Base-by-base conservation (phyloP, 2,329 filamentous ascomycete genomes). In the Cryphonectria carpinicola region DNA sequence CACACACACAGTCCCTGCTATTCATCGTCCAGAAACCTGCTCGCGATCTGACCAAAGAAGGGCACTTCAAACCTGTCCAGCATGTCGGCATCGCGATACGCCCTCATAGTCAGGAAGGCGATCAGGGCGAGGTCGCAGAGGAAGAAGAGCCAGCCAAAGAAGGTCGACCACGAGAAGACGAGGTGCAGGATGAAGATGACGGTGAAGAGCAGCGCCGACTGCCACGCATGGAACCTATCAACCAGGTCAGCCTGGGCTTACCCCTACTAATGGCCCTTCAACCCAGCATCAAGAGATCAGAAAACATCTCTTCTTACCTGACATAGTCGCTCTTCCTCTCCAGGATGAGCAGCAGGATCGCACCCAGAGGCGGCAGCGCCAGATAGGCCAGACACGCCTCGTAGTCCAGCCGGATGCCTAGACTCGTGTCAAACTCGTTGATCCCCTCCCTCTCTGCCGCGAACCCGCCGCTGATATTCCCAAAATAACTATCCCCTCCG, bases 251-350 rank as follows among this genome's bases (percentile, higher is more conserved):
- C 70, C 46, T 32, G 14, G 61, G 14, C 22, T 63, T 35, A 49
- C 22, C 22, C 5, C 35, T 39, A 39, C 37, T 39, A 13, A 39
- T 11, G 37, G 13, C 37, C 52, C 46, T 11, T 3, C 22, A 35
- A 22, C 6, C 32, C 32, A 39, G 35, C 17, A 19, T 35, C 43
- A 17, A 65, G 43, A 52, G 52, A 49, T 52, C 39, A 22, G 39
- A 2, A 2, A 39, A 13, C 8, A 5, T 22, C 39, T 17, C 35
- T 5, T 14, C 88, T 71, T 82, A 95, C 93, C 96, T 88, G 70
- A 99, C 96, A 81, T 97, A 99, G 82, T 99, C 96, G 78, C 94
- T 98, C 84, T 97, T 96, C 78, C 95, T 90, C 86, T 99, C 96
- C 73, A 95, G 80, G 61, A 98, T 88, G 75, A 99, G 82, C 76